phyloP scores from a whole-genome alignment of 257 asterid species.

The Coffea eugenioides region DNA sequence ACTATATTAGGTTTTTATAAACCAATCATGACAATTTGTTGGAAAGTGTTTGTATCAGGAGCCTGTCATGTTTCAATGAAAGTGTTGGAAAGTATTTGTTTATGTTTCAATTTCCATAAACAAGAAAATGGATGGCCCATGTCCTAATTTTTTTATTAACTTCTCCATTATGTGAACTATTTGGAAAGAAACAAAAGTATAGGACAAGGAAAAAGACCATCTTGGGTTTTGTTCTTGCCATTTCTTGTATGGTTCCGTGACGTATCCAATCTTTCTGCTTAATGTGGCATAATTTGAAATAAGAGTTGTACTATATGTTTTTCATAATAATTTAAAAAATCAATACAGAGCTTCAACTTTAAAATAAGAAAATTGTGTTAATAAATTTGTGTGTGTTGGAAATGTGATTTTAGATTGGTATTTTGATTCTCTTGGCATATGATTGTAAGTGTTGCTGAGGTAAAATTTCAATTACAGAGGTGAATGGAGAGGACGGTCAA shows the following conservation, averaged over 20 bases:
- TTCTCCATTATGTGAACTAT: neutral
- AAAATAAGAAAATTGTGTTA: neutral
- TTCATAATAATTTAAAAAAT: neutral
- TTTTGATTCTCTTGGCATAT: neutral
- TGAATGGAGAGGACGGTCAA: neutral
- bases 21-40: neutral
- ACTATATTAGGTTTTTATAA: neutral
- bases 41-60: neutral
- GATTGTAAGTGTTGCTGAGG: neutral
- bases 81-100: neutral
- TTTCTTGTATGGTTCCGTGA: neutral
- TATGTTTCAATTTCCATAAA: neutral
- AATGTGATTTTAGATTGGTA: neutral
- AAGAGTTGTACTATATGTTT: neutral
- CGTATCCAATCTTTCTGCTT: neutral
- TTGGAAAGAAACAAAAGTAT: neutral
- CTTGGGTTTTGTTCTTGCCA: neutral
- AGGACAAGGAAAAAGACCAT: neutral
- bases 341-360: neutral
- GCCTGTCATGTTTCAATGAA: neutral
- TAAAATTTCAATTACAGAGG: neutral
- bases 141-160: slow-evolving; percentile 1
- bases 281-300: neutral
- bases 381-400: neutral
- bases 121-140: slow-evolving; percentile 17